phyloP scores from a whole-genome alignment of 1,284 basidiomycete species.

The Ustilago nuda region DNA sequence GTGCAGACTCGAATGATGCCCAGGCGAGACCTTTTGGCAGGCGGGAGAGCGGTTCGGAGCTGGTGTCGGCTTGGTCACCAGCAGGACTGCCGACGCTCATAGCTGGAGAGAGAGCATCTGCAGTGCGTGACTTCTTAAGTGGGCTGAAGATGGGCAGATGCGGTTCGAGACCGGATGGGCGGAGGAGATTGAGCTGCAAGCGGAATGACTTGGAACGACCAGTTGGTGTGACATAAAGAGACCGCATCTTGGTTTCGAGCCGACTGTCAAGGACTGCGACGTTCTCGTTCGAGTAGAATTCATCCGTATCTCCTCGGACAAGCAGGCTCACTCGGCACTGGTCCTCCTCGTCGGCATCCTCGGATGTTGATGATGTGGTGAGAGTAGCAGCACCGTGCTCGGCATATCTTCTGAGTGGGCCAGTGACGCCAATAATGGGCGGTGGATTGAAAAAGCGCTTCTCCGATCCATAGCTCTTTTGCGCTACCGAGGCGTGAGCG shows the following conservation, averaged over 20 bases:
- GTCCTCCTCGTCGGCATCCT: conserved; percentile 43
- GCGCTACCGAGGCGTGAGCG: conserved; percentile 86
- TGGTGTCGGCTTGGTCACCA: conserved; percentile 15
- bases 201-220: conserved; percentile 90
- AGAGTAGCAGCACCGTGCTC: conserved; percentile 46
- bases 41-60: conserved; percentile 35
- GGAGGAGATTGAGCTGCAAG: conserved; percentile 75
- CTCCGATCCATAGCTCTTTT: conserved; percentile 91
- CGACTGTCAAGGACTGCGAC: conserved; percentile 71
- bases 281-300: conserved; percentile 72
- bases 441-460: conserved; percentile 91
- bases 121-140: conserved; percentile 40
- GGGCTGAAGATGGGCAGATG: conserved; percentile 48
- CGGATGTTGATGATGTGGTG: conserved; percentile 24
- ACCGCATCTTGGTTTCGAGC: conserved; percentile 86
- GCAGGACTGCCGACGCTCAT: conserved; percentile 27
- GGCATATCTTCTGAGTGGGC: conserved; percentile 72
- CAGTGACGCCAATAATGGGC: conserved; percentile 86
- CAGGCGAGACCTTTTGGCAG: conserved; percentile 71
- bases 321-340: conserved; percentile 77
- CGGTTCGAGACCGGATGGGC: conserved; percentile 37
- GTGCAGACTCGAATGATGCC: conserved; percentile 90
- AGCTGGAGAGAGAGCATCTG: conserved; percentile 30
- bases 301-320: conserved; percentile 83
- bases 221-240: conserved; percentile 86